A percentile compares a stretch with the other conserved stretches of the same genome.
These are phyloP conservation scores for Bipolaris oryzae DNA, from an alignment of 2,329 filamentous ascomycete species.

Conservation along the genomic window DNA sequence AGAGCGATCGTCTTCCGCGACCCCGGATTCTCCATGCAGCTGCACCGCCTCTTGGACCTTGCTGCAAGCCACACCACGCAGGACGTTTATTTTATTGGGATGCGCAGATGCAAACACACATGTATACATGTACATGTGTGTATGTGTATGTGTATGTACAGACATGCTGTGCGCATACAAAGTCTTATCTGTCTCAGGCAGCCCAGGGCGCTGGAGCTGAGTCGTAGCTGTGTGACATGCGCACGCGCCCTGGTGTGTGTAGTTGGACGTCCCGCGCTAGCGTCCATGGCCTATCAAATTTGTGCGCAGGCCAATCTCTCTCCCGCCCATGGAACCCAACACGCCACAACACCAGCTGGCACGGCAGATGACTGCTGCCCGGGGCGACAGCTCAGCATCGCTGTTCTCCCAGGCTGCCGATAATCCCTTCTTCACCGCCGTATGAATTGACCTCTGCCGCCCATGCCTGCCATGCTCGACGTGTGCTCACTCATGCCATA, in stretches of 20 bases:
- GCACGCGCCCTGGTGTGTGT: constrained; percentile 12
- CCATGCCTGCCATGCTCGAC: constrained; percentile 17
- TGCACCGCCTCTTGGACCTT: not conserved
- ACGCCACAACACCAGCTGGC: constrained; percentile 46
- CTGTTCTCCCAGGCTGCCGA: constrained; percentile 54
- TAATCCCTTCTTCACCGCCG: constrained; percentile 62
- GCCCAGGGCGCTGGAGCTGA: not conserved
- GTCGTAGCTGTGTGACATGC: constrained; percentile 7
- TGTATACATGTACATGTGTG: too few species aligned
- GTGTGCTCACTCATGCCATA: constrained; percentile 47
- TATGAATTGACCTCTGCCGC: constrained; percentile 55
- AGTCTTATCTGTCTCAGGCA: not conserved
- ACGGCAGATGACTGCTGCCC: constrained; percentile 42
- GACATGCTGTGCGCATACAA: not conserved
- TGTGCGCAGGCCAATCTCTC: constrained; percentile 14
- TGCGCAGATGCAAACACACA: not conserved
- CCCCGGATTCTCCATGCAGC: constrained; percentile 19
- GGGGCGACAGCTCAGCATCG: constrained; percentile 45
- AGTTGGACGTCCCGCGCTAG: constrained; percentile 20
- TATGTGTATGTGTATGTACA: not conserved
- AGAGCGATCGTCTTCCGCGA: constrained; percentile 13
- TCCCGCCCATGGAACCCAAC: constrained; percentile 45
- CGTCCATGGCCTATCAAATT: constrained; percentile 22
- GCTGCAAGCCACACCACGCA: not conserved
- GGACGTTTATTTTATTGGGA: not conserved